A percentile compares a stretch with the other conserved stretches of the same genome.
Evolutionary conservation across 1,139 yeast species (phyloP).

Genomic region (Suhomyces coccinellae): DNA sequence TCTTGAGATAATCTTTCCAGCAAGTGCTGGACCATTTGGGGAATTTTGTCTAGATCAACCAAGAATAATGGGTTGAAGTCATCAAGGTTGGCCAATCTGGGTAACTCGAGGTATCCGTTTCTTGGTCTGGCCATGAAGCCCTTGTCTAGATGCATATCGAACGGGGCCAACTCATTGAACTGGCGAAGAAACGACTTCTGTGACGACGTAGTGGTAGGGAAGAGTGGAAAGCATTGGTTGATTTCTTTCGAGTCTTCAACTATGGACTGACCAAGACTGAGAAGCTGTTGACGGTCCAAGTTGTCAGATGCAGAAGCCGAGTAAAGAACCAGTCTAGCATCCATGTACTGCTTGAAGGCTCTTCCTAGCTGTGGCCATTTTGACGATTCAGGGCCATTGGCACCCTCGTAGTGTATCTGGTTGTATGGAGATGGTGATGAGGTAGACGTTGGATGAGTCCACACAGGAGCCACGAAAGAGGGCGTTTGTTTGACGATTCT

Average conservation of each 20-base stretch:
- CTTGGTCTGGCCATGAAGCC: neutral
- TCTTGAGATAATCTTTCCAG: neutral
- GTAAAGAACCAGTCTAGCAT: constrained; percentile 2
- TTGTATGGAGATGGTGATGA: constrained; percentile 2
- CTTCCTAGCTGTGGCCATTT: constrained; percentile 8
- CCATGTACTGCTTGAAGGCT: constrained; percentile 6
- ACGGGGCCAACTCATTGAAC: constrained; percentile 8
- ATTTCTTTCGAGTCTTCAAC: neutral
- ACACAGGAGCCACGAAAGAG: neutral
- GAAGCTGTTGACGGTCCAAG: constrained; percentile 5
- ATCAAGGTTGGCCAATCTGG: constrained; percentile 1
- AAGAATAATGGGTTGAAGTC: constrained; percentile 14
- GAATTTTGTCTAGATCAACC: constrained; percentile 4
- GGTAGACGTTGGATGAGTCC: neutral
- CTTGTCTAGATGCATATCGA: neutral
- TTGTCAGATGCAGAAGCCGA: neutral
- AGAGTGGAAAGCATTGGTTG: neutral
- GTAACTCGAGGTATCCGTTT: constrained; percentile 9
- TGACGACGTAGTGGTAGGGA: constrained; percentile 1
- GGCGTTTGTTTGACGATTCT: neutral
- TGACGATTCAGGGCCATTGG: neutral
- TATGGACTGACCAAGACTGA: constrained; percentile 1
- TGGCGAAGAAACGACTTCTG: constrained; percentile 5
- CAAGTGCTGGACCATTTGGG: neutral
- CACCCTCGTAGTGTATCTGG: neutral